Conservation (phyloP, 1,139 yeast species). For the Hanseniaspora sp. region DNA sequence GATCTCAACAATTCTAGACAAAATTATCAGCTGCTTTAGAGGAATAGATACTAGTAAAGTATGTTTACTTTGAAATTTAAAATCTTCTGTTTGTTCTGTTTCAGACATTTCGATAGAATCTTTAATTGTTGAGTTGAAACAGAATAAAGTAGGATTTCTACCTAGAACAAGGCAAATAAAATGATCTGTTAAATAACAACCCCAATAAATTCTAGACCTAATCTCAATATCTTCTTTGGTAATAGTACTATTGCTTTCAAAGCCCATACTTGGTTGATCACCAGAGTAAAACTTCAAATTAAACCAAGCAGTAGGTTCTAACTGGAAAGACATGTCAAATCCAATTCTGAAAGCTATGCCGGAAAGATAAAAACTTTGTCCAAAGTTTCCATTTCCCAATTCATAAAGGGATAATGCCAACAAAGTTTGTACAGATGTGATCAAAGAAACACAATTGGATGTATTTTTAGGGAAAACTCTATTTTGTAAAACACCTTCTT, state of each 20-base stretch:
- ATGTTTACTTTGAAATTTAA: conserved; percentile 29
- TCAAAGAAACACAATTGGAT: conserved; percentile 23
- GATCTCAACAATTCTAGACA: conserved; percentile 47
- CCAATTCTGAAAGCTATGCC: conserved; percentile 55
- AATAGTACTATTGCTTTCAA: conserved; percentile 15
- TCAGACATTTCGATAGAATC: conserved; percentile 55
- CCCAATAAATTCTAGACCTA: conserved; percentile 55
- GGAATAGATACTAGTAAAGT: conserved; percentile 36
- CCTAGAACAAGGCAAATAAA: conserved; percentile 50
- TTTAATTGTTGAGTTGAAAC: conserved; percentile 49
- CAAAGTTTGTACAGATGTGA: conserved; percentile 33
- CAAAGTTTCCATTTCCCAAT: conserved; percentile 41
- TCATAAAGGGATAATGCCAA: conserved; percentile 42
- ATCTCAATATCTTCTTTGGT: conserved; percentile 40
- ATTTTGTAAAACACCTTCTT: conserved; percentile 19
- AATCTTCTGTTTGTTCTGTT: conserved; percentile 43
- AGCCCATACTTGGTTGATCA: conserved; percentile 20
- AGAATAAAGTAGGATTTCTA: conserved; percentile 45
- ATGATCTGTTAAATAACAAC: conserved; percentile 55
- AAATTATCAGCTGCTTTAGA: conserved; percentile 40
- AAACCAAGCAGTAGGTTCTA: conserved; percentile 50
- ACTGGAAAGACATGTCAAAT: conserved; percentile 52
- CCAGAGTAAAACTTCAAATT: conserved; percentile 18
- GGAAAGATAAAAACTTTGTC: conserved; percentile 46
- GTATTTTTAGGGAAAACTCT: conserved; percentile 30